Conservation (phyloP, 108 stramenopile genomes). For the Pseudonitzschia multiseries region DNA sequence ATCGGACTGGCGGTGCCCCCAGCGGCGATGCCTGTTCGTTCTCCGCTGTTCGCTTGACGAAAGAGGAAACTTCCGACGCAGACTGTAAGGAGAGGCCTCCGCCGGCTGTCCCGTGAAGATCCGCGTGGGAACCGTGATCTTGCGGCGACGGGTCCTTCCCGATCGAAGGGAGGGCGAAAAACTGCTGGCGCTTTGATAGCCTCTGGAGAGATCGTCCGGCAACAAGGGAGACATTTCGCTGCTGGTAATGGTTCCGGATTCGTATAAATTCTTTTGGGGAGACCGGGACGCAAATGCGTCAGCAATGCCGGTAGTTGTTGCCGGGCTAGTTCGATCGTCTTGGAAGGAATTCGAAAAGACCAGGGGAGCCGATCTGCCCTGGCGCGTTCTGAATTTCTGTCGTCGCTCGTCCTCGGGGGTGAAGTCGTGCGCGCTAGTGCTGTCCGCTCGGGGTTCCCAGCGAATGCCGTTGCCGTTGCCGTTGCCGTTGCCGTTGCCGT, state of each 20-base stretch:
- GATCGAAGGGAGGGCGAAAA: neutral
- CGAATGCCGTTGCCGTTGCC: neutral
- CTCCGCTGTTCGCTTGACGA: neutral
- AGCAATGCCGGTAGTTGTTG: neutral
- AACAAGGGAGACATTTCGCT: constrained; percentile 17
- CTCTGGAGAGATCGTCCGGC: constrained; percentile 9
- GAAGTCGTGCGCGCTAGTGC: neutral
- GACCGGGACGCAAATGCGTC: neutral
- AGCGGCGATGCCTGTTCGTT: neutral
- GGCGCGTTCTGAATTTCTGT: constrained; percentile 5
- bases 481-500: neutral
- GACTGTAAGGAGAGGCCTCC: neutral
- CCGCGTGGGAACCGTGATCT: neutral
- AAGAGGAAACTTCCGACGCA: neutral
- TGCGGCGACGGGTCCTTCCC: neutral
- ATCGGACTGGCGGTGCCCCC: neutral
- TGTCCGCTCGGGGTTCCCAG: no score
- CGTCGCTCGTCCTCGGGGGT: neutral
- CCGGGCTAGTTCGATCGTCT: neutral
- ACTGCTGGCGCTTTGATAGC: constrained; percentile 1
- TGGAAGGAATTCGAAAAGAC: constrained; percentile 5
- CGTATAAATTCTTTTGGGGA: neutral
- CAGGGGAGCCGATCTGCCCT: neutral
- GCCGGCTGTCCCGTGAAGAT: neutral
- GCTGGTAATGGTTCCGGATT: neutral